phyloP scores from a whole-genome alignment of 2,329 filamentous ascomycete genomes.

The Xylaria sp. region DNA sequence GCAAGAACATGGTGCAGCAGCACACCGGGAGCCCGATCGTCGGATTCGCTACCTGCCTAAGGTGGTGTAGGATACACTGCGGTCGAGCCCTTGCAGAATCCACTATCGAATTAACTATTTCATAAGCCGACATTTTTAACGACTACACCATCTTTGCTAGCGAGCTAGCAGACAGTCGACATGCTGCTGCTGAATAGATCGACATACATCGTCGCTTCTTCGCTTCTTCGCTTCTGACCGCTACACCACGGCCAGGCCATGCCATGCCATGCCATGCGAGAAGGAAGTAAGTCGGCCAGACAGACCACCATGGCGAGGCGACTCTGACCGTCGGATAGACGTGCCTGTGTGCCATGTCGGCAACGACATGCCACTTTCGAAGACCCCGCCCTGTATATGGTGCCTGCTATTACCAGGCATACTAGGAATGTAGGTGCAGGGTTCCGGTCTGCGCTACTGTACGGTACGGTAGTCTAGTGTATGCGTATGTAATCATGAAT shows the following conservation, averaged over 20 bases:
- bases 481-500: neutral
- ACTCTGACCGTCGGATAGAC: conserved; percentile 38
- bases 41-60: conserved; percentile 18
- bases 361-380: conserved; percentile 19
- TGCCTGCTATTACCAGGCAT: neutral
- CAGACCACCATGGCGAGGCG: conserved; percentile 22
- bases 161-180: too few relatives aligned
- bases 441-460: conserved; percentile 5
- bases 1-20: conserved; percentile 20
- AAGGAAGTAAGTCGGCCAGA: neutral
- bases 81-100: conserved; percentile 27
- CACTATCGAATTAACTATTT: neutral
- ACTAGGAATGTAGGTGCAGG: neutral
- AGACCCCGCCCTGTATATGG: neutral
- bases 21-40: conserved; percentile 28
- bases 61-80: too few relatives aligned
- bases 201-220: conserved; percentile 18
- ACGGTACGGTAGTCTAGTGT: neutral
- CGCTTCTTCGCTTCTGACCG: conserved; percentile 21
- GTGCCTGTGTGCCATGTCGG: conserved; percentile 36
- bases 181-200: conserved; percentile 10
- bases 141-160: too few relatives aligned
- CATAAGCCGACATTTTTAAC: neutral
- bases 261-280: conserved; percentile 15
- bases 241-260: conserved; percentile 27